phyloP scores from a whole-genome alignment of 352 stramenopile species.

The Phytophthora tubulina region DNA sequence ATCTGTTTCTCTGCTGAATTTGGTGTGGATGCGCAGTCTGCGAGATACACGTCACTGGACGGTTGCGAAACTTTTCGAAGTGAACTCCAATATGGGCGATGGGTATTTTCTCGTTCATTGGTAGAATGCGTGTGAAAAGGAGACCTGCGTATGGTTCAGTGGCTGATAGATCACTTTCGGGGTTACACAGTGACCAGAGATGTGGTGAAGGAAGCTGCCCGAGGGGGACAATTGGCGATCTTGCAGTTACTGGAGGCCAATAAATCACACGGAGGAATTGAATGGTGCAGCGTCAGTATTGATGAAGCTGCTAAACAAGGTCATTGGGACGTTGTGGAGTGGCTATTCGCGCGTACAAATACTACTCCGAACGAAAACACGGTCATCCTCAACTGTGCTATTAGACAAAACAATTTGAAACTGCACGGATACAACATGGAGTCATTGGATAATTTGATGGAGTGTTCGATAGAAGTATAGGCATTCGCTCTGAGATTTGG shows the following conservation, averaged over 20 bases:
- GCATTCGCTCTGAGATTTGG: not conserved
- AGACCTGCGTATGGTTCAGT: slow-evolving; percentile 15
- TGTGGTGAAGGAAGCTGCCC: slow-evolving; percentile 5
- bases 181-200: not conserved
- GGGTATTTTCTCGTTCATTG: slow-evolving; percentile 6
- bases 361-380: not conserved
- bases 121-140: not conserved
- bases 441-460: not conserved
- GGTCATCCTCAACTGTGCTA: not conserved
- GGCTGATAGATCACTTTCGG: slow-evolving; percentile 21
- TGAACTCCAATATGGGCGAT: slow-evolving; percentile 12
- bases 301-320: not conserved
- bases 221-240: not conserved
- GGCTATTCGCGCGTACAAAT: not conserved
- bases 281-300: not conserved
- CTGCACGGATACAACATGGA: not conserved
- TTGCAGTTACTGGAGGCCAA: not conserved
- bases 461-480: not conserved
- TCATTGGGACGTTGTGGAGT: not conserved
- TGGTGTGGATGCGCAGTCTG: slow-evolving; percentile 20
- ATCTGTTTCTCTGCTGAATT: slow-evolving; percentile 10
- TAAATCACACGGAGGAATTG: not conserved
- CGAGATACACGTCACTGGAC: slow-evolving; percentile 8
- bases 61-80: slow-evolving; percentile 15
- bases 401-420: not conserved